phyloP scores from a whole-genome alignment of 2,329 filamentous ascomycete species.

The Stachybotrys chlorohalonatus region DNA sequence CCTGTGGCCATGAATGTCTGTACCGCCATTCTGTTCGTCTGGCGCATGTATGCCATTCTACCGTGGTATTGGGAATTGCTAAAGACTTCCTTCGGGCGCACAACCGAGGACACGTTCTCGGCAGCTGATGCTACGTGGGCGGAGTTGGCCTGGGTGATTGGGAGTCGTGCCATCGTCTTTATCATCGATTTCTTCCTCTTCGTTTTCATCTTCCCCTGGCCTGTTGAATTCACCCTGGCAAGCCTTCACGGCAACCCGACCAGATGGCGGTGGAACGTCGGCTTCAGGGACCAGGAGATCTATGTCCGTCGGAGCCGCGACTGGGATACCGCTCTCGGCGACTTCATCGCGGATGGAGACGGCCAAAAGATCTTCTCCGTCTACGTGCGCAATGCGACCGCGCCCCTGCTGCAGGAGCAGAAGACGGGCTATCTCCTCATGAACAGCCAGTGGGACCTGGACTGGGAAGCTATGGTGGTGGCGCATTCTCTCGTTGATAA shows the following conservation, averaged over 20 bases:
- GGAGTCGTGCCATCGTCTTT: slow-evolving; percentile 55
- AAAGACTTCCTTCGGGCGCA: slow-evolving; percentile 53
- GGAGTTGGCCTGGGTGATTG: slow-evolving; percentile 47
- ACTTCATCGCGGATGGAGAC: slow-evolving; percentile 42
- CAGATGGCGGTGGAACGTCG: slow-evolving; percentile 63
- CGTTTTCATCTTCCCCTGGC: slow-evolving; percentile 64
- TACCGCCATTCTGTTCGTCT: slow-evolving; percentile 55
- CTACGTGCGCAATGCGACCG: slow-evolving; percentile 59
- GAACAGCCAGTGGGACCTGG: slow-evolving; percentile 78
- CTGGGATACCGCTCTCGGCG: slow-evolving; percentile 56
- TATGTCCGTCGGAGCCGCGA: slow-evolving; percentile 68
- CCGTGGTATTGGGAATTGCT: slow-evolving; percentile 67
- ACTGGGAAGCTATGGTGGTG: slow-evolving; percentile 71
- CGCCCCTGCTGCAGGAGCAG: slow-evolving; percentile 53
- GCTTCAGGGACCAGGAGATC: slow-evolving; percentile 73
- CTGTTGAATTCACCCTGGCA: slow-evolving; percentile 61
- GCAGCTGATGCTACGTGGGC: slow-evolving; percentile 45
- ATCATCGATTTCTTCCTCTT: slow-evolving; percentile 64
- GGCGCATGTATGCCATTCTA: slow-evolving; percentile 58
- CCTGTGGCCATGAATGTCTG: slow-evolving; percentile 67
- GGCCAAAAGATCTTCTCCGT: slow-evolving; percentile 50
- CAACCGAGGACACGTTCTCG: slow-evolving; percentile 58
- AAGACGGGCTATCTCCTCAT: slow-evolving; percentile 88
- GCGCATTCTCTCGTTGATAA: slow-evolving; percentile 62
- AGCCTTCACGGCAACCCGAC: slow-evolving; percentile 50